Conservation (phyloP, 129 eudicot species). For the Cynara cardunculus region DNA sequence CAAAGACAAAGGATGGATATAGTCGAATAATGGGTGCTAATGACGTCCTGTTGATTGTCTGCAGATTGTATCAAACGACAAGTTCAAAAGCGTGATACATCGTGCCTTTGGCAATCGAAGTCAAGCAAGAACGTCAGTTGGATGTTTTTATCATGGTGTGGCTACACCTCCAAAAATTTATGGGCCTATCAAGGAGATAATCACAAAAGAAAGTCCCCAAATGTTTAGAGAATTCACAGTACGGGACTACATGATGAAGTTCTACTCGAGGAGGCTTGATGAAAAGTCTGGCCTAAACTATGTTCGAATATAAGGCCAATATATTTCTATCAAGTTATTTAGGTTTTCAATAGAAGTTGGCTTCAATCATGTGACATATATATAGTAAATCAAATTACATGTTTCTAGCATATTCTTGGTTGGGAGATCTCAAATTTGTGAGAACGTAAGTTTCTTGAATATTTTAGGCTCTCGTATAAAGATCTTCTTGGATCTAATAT, state of each 20-base stretch:
- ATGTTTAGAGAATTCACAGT: slow-evolving; percentile 30
- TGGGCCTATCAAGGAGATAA: slow-evolving; percentile 49
- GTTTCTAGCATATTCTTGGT: too few species aligned
- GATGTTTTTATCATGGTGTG: slow-evolving; percentile 28
- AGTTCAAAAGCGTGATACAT: slow-evolving; percentile 47
- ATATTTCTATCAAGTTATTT: neutral
- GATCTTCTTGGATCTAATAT: too few species aligned
- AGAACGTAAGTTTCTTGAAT: too few species aligned
- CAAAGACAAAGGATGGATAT: neutral
- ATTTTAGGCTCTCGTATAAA: too few species aligned
- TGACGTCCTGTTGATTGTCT: neutral
- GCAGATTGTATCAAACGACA: slow-evolving; percentile 51
- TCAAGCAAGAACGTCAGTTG: slow-evolving; percentile 50
- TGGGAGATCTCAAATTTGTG: too few species aligned
- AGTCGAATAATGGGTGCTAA: neutral
- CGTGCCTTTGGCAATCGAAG: slow-evolving; percentile 32
- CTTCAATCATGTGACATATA: neutral
- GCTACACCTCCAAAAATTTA: slow-evolving; percentile 13
- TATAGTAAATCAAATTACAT: too few species aligned
- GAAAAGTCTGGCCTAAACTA: slow-evolving; percentile 19
- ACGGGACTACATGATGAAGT: slow-evolving; percentile 20
- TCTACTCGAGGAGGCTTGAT: slow-evolving; percentile 23
- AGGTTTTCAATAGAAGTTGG: neutral
- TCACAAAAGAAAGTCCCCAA: slow-evolving; percentile 44
- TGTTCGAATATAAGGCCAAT: slow-evolving; percentile 11